Evolutionary conservation across 371 early-diverging fungal genomes (phyloP).

Genomic region (Mucor plumbeus): DNA sequence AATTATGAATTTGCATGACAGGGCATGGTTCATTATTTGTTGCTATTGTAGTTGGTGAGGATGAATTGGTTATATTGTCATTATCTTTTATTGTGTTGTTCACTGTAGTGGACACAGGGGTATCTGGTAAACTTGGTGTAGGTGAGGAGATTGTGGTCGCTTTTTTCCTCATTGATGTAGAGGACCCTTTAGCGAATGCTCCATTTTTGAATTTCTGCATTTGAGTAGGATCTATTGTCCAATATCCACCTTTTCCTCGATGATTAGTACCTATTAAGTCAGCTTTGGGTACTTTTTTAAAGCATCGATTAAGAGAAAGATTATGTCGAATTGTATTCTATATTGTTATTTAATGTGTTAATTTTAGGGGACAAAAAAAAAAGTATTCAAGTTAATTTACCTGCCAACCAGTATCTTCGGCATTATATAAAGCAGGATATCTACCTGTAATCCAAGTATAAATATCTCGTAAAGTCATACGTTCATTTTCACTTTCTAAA

Average conservation of each 20-base stretch:
- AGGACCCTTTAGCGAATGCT: constrained; percentile 37
- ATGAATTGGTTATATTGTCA: background rate
- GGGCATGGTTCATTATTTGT: constrained; percentile 15
- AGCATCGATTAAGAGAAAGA: constrained; percentile 76
- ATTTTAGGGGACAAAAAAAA: background rate
- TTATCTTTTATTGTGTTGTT: constrained; percentile 1
- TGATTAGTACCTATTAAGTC: constrained; percentile 48
- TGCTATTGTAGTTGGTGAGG: background rate
- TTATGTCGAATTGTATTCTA: constrained; percentile 86
- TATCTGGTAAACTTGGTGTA: constrained; percentile 8
- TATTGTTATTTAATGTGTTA: background rate
- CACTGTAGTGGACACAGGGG: constrained; percentile 1
- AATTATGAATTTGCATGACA: constrained; percentile 30
- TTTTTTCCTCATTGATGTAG: constrained; percentile 24
- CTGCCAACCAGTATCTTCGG: constrained; percentile 75
- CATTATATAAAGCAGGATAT: constrained; percentile 74
- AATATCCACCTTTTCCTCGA: constrained; percentile 62
- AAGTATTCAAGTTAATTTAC: constrained; percentile 24
- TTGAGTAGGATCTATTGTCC: constrained; percentile 56
- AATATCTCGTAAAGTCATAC: constrained; percentile 73
- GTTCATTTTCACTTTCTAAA: constrained; percentile 53
- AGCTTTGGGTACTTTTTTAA: constrained; percentile 68
- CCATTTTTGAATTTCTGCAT: constrained; percentile 43
- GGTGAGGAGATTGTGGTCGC: background rate
- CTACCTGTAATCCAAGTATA: constrained; percentile 74